These are phyloP conservation scores for Blastocystis sp. DNA, from an alignment of 352 stramenopile genomes.

Conservation along the genomic window DNA sequence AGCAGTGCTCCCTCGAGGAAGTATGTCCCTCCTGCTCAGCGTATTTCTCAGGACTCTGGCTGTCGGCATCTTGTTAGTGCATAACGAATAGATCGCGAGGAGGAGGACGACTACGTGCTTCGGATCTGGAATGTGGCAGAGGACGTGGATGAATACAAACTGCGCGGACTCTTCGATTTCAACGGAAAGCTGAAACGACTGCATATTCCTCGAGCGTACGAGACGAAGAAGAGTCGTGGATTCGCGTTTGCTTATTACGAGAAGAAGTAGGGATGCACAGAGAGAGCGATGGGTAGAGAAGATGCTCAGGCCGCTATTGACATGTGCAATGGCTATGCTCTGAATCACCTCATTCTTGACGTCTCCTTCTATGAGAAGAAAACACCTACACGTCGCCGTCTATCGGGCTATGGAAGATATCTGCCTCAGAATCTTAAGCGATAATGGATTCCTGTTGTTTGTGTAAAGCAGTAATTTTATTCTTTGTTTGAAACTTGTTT, in stretches of 20 bases:
- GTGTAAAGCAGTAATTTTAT: background rate
- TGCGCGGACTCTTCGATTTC: background rate
- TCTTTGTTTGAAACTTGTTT: background rate
- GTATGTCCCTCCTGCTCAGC: slow-evolving; percentile 10
- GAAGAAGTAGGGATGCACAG: background rate
- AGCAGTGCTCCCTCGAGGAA: background rate
- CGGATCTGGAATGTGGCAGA: slow-evolving; percentile 3
- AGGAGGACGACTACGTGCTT: background rate
- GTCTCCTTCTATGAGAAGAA: slow-evolving; percentile 44
- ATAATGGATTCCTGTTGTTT: slow-evolving; percentile 23
- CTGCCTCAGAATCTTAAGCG: slow-evolving; percentile 45
- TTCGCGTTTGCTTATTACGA: slow-evolving; percentile 14
- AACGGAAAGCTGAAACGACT: background rate
- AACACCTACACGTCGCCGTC: background rate
- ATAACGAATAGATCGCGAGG: slow-evolving; percentile 7
- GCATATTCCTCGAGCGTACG: background rate
- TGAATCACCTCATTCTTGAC: slow-evolving; percentile 40
- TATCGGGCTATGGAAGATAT: slow-evolving; percentile 8
- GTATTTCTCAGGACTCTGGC: background rate
- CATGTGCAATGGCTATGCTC: slow-evolving; percentile 36
- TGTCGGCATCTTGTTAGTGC: background rate
- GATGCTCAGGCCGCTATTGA: background rate
- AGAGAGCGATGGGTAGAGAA: background rate
- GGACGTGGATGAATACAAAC: background rate
- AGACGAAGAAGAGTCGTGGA: slow-evolving; percentile 18